Conservation (phyloP, 23 red algal species). For the Gracilaria caudata region DNA sequence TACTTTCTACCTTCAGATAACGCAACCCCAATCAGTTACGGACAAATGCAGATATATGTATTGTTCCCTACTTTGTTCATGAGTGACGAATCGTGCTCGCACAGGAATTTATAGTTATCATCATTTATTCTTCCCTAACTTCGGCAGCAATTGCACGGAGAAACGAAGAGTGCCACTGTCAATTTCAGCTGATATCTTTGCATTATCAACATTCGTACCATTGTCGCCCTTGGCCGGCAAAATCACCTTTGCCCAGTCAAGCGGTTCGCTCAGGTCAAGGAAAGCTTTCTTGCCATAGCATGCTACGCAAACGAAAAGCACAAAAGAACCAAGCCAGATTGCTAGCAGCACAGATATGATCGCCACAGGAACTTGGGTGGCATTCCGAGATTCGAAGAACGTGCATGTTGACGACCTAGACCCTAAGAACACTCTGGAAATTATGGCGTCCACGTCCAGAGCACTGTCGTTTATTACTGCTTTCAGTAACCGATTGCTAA, state of each 20-base stretch:
- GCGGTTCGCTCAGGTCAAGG: neutral
- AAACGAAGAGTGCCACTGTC: neutral
- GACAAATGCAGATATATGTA: too few species aligned
- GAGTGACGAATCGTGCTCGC: neutral
- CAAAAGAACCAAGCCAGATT: neutral
- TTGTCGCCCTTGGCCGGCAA: neutral
- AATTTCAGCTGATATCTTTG: neutral
- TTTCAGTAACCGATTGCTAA: slow-evolving; percentile 3
- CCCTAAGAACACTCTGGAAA: slow-evolving; percentile 11
- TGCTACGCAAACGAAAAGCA: neutral
- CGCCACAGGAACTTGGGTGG: slow-evolving; percentile 1
- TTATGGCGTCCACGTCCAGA: neutral
- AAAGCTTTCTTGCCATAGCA: neutral
- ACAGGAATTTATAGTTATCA: neutral
- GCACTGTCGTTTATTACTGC: neutral
- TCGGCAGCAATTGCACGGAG: slow-evolving; percentile 4
- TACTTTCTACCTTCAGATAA: neutral
- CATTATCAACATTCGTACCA: neutral
- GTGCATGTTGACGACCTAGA: slow-evolving; percentile 21
- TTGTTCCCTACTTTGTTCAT: neutral
- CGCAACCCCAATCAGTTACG: neutral
- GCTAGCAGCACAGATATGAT: neutral
- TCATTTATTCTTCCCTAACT: neutral
- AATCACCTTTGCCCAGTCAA: slow-evolving; percentile 1
- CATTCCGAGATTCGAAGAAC: neutral